phyloP scores from a whole-genome alignment of 345 rosid species.

The Carallia brachiata region DNA sequence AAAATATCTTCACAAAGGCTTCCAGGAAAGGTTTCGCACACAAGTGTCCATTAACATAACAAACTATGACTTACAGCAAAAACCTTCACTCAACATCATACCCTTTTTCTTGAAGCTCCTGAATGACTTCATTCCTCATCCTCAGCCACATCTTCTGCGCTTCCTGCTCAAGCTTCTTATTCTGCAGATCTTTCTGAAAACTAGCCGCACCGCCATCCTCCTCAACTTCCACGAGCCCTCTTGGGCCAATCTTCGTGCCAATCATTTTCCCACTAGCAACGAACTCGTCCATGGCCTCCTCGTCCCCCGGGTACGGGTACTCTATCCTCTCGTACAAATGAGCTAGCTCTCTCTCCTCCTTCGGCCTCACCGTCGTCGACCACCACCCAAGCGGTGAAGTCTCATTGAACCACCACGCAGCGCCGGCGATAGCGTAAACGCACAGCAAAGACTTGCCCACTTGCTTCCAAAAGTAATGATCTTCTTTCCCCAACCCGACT shows the following conservation, averaged over 20 bases:
- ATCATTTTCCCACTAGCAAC: conserved; percentile 74
- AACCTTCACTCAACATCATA: conserved; percentile 53
- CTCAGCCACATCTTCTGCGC: conserved; percentile 76
- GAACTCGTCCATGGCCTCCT: conserved; percentile 88
- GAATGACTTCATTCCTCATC: conserved; percentile 85
- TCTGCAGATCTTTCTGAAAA: conserved; percentile 61
- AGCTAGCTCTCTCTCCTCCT: conserved; percentile 73
- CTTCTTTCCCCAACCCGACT: conserved; percentile 68
- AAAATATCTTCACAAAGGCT: too few species aligned
- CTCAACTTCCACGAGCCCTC: conserved; percentile 49
- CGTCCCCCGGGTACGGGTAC: conserved; percentile 85
- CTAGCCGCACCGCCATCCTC: conserved; percentile 53
- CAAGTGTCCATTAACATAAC: too few species aligned
- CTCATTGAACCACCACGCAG: conserved; percentile 71
- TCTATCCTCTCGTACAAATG: conserved; percentile 76
- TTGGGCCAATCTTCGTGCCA: conserved; percentile 70
- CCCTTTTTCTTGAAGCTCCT: conserved; percentile 83
- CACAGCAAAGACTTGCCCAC: conserved; percentile 73
- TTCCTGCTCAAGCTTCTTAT: conserved; percentile 69
- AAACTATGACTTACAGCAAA: neutral
- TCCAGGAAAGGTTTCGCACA: too few species aligned
- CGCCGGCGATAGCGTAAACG: conserved; percentile 67
- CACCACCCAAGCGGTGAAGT: conserved; percentile 93
- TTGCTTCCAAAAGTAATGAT: conserved; percentile 73
- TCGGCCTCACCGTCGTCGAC: conserved; percentile 68